Base-by-base conservation (phyloP, 805 yeast genomes). In the Wickerhamomyces rabaulensis region DNA sequence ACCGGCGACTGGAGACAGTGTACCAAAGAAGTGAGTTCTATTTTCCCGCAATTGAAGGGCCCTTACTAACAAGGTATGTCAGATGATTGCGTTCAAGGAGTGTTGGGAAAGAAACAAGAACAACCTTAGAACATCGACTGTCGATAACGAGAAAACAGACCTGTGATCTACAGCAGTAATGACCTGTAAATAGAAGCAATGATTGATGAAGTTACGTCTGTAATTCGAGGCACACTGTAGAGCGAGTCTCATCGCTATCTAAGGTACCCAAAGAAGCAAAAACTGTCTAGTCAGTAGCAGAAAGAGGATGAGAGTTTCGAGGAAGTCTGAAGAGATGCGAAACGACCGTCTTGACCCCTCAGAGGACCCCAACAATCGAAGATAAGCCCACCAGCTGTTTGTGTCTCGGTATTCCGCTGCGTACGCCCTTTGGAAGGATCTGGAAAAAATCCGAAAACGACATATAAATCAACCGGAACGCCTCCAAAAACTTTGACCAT, bases 1-100 rank as follows among this genome's bases (percentile, higher is more conserved):
- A 83, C 82, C 1, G 79, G 79, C 25, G 95, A 87, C 60, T 87
- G 96, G 96, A 67, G 95, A 45, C 66, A 79, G 56, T 86, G 95
- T 53, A 61, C 78, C 2, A 66, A 68, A 17, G 94, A 87, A 60
- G 84, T 82, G 56, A 48, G 80, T 60, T 15, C 15, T 15, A 5
- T n/a, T n/a, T n/a, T 6, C 9, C 6, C 10, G 13, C 9, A 16
- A 10, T 21, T 7, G 17, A 40, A 36, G 40, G 46, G 21, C 12
- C 43, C 15, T 13, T 33, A 39, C 49, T 49, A 42, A 48, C 47
- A 35, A 12, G 3, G 9, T 6, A 10, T 31, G 13, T 22, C 8
- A 70, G 73, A 71, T 73, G 77, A 57, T 56, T 6, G 73, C 62
- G 2, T 73, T 73, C 48, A 65, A 64, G 26, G 60, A 65, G 45